Evolutionary conservation across 306 rosid species (phyloP).

Genomic region (Quercus engelmannii): DNA sequence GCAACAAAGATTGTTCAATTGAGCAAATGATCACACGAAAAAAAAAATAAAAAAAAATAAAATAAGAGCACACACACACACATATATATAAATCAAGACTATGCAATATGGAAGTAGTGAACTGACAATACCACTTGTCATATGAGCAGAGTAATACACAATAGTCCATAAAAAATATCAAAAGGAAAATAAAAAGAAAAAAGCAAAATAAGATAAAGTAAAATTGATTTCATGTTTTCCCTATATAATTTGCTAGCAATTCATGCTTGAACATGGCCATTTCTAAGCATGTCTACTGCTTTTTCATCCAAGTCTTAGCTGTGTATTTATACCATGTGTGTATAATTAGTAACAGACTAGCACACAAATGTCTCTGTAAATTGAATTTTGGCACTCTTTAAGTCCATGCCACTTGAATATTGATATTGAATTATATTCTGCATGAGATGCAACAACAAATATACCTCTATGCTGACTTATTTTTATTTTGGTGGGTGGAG

Average conservation of each 20-base stretch:
- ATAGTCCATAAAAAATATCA: slow-evolving; percentile 10
- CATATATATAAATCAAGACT: no score
- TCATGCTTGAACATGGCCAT: not conserved
- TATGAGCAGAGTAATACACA: not conserved
- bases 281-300: not conserved
- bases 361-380: no score
- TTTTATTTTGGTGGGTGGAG: not conserved
- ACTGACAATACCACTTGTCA: not conserved
- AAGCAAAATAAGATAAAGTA: not conserved
- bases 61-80: not conserved
- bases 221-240: not conserved
- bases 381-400: not conserved
- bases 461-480: not conserved
- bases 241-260: not conserved
- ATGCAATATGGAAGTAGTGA: not conserved
- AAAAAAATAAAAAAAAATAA: not conserved
- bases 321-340: no score
- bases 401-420: not conserved
- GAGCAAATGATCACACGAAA: slow-evolving; percentile 1
- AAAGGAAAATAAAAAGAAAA: not conserved
- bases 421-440: not conserved
- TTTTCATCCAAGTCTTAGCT: not conserved
- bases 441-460: not conserved
- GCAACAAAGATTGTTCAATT: slow-evolving; percentile 29
- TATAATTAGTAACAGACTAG: no score